phyloP scores from a whole-genome alignment of 2,329 filamentous ascomycete genomes.

The Akanthomyces muscarius region DNA sequence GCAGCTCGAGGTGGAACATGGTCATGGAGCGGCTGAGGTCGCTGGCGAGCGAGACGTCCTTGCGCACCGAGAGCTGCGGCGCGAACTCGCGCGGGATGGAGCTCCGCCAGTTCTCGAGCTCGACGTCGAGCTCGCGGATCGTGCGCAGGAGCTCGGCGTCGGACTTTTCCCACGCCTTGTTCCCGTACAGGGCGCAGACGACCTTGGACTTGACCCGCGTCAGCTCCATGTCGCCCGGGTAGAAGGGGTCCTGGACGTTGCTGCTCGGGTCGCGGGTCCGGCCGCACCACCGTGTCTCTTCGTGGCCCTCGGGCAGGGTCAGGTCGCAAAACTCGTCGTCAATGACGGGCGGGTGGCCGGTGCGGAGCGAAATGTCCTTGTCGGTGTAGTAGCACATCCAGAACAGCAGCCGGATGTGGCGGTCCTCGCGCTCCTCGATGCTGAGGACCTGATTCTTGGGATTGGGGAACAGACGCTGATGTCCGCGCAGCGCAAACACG shows the following conservation, averaged over 20 bases:
- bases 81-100: constrained; percentile 43
- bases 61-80: constrained; percentile 42
- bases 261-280: constrained; percentile 4
- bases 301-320: constrained; percentile 39
- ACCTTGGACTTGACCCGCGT: constrained; percentile 49
- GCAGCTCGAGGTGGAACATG: constrained; percentile 45
- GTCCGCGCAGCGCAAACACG: constrained; percentile 46
- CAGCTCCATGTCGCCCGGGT: constrained; percentile 46
- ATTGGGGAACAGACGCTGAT: constrained; percentile 28
- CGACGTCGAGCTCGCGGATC: constrained; percentile 54
- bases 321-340: constrained; percentile 51
- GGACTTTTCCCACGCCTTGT: constrained; percentile 43
- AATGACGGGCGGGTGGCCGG: constrained; percentile 48
- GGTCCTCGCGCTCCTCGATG: constrained; percentile 26
- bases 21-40: constrained; percentile 30
- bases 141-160: constrained; percentile 51
- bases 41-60: constrained; percentile 25
- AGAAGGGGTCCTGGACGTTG: constrained; percentile 28
- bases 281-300: constrained; percentile 23
- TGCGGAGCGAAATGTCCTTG: constrained; percentile 52
- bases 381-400: constrained; percentile 54
- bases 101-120: constrained; percentile 51
- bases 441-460: constrained; percentile 19
- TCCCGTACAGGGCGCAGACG: constrained; percentile 46
- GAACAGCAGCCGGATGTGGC: constrained; percentile 42